Conservation (phyloP, 2,329 filamentous ascomycete species). For the Ceratocystis diversiconidia region DNA sequence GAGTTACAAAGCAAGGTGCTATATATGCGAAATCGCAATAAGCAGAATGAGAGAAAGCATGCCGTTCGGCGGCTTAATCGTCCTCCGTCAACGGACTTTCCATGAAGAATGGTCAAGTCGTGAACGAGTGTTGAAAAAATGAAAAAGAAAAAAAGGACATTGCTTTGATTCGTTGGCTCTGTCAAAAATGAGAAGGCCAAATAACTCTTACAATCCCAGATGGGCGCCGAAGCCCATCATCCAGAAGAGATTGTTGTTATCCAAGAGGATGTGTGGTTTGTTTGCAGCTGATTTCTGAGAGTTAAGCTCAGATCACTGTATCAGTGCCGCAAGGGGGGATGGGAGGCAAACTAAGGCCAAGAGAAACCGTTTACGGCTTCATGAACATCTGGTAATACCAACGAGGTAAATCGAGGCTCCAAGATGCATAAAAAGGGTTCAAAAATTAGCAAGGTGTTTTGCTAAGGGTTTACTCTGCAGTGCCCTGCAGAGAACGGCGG, state of each 20-base stretch:
- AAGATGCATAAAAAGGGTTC: not conserved
- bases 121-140: too few relatives aligned
- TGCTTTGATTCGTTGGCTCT: not conserved
- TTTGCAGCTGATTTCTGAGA: not conserved
- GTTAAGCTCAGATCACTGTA: not conserved
- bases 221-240: not conserved
- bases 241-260: not conserved
- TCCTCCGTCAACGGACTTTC: not conserved
- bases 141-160: not conserved
- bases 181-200: not conserved
- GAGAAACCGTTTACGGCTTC: not conserved
- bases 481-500: constrained; percentile 16
- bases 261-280: not conserved
- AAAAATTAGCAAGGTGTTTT: constrained; percentile 5
- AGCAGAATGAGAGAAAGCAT: not conserved
- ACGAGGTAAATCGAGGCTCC: constrained; percentile 6
- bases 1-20: constrained; percentile 8
- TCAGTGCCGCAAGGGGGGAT: not conserved
- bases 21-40: not conserved
- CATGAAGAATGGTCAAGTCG: not conserved
- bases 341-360: not conserved
- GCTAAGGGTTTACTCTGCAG: not conserved
- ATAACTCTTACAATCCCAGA: not conserved
- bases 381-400: not conserved
- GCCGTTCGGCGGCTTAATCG: not conserved